These are phyloP conservation scores for Fusarium dimerum DNA, from an alignment of 2,329 filamentous ascomycete species.

Conservation along the genomic window DNA sequence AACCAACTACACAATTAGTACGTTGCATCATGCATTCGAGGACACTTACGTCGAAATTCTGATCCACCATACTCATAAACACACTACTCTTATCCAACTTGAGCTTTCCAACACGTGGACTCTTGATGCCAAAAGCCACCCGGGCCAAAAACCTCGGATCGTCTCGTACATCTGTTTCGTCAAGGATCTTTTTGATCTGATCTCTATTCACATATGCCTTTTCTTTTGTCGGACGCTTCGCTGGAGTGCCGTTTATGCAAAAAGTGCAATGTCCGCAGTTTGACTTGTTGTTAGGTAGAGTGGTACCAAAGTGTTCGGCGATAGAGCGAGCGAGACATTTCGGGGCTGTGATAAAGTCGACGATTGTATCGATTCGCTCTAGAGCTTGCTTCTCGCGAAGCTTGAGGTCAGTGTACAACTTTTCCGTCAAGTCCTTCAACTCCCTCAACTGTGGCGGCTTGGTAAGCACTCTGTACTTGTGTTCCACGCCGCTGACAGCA, in stretches of 20 bases:
- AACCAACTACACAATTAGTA: slow-evolving; percentile 11
- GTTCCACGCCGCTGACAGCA: slow-evolving; percentile 51
- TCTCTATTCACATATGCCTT: slow-evolving; percentile 39
- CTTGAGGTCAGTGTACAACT: slow-evolving; percentile 52
- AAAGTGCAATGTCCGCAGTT: slow-evolving; percentile 59
- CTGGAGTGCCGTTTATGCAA: slow-evolving; percentile 29
- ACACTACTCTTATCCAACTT: slow-evolving; percentile 46
- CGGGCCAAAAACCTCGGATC: slow-evolving; percentile 61
- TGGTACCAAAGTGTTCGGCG: slow-evolving; percentile 59
- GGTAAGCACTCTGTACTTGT: slow-evolving; percentile 53
- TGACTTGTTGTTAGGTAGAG: slow-evolving; percentile 41
- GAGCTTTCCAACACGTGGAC: slow-evolving; percentile 52
- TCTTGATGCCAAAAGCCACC: slow-evolving; percentile 63
- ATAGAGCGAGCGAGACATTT: slow-evolving; percentile 54
- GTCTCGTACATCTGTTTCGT: slow-evolving; percentile 48
- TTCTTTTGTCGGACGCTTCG: slow-evolving; percentile 41
- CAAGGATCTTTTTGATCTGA: slow-evolving; percentile 46
- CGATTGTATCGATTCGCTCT: slow-evolving; percentile 49
- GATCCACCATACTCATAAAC: slow-evolving; percentile 56
- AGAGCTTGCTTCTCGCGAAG: slow-evolving; percentile 54
- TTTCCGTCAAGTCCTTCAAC: slow-evolving; percentile 45
- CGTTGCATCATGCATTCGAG: neutral
- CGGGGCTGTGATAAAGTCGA: slow-evolving; percentile 52
- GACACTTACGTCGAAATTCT: slow-evolving; percentile 49
- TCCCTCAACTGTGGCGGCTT: slow-evolving; percentile 46